phyloP scores from a whole-genome alignment of 345 rosid genomes.

The Gossypium rotundifolium region DNA sequence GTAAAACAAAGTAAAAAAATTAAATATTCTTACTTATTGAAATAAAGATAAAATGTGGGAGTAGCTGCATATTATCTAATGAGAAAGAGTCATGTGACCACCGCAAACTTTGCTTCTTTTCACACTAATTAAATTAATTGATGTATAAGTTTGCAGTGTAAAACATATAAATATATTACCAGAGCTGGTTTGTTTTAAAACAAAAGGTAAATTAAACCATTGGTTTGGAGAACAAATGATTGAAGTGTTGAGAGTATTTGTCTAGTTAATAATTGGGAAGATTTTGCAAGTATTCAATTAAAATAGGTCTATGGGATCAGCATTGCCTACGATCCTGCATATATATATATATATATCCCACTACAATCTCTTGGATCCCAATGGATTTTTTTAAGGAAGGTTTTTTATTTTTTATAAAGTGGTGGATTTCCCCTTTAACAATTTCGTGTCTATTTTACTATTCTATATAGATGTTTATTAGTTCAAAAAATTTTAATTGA shows the following conservation, averaged over 20 bases:
- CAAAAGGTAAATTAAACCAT: neutral
- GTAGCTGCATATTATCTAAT: no score
- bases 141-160: neutral
- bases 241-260: neutral
- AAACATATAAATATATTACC: neutral
- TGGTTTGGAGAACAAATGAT: neutral
- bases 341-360: no score
- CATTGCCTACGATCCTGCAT: constrained; percentile 41
- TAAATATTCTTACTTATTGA: no score
- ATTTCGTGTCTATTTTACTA: neutral
- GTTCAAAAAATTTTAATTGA: neutral
- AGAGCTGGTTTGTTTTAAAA: neutral
- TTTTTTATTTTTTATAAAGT: no score
- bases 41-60: no score
- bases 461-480: neutral
- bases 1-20: no score
- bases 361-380: neutral
- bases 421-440: no score
- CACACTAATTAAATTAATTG: neutral
- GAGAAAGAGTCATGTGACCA: constrained; percentile 19
- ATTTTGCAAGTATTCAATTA: neutral
- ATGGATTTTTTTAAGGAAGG: no score
- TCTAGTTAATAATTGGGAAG: constrained; percentile 6
- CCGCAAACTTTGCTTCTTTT: constrained; percentile 20
- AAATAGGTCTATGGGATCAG: constrained; percentile 29